Conservation (phyloP, 805 yeast genomes). For the Torulaspora microellipsoides region DNA sequence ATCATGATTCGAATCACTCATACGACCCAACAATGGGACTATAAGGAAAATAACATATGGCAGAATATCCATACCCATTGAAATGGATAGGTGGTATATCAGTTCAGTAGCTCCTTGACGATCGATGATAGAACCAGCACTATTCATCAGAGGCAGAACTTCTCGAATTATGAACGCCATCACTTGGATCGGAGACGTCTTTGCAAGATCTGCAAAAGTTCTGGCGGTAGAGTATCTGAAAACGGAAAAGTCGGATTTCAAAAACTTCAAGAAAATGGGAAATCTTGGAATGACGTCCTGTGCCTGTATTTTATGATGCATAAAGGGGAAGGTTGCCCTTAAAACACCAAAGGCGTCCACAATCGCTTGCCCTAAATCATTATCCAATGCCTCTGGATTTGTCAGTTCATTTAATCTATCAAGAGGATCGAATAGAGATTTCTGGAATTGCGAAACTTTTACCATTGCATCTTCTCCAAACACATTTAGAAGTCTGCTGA, state of each 20-base stretch:
- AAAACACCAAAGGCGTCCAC: slow-evolving; percentile 84
- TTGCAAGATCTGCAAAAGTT: slow-evolving; percentile 76
- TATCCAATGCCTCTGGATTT: slow-evolving; percentile 3
- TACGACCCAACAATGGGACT: slow-evolving; percentile 94
- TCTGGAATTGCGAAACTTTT: slow-evolving; percentile 61
- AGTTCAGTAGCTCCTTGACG: slow-evolving; percentile 95
- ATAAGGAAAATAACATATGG: slow-evolving; percentile 94
- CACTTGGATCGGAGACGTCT: slow-evolving; percentile 60
- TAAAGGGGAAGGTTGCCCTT: slow-evolving; percentile 63
- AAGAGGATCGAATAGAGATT: slow-evolving; percentile 64
- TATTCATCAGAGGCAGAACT: slow-evolving; percentile 74
- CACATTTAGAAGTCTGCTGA: slow-evolving; percentile 51
- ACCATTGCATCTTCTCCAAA: slow-evolving; percentile 55
- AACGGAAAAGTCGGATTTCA: slow-evolving; percentile 72
- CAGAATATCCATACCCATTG: slow-evolving; percentile 83
- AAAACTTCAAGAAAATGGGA: slow-evolving; percentile 46
- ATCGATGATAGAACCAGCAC: slow-evolving; percentile 61
- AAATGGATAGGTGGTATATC: slow-evolving; percentile 73
- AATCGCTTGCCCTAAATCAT: slow-evolving; percentile 58
- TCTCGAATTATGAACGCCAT: slow-evolving; percentile 75
- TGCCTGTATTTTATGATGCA: slow-evolving; percentile 45
- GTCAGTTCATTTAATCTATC: slow-evolving; percentile 34
- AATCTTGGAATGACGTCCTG: slow-evolving; percentile 49
- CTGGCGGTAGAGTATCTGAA: slow-evolving; percentile 87
- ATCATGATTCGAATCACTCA: slow-evolving; percentile 91